phyloP scores from a whole-genome alignment of 495 filamentous ascomycete genomes.

The Parmelia sp. region DNA sequence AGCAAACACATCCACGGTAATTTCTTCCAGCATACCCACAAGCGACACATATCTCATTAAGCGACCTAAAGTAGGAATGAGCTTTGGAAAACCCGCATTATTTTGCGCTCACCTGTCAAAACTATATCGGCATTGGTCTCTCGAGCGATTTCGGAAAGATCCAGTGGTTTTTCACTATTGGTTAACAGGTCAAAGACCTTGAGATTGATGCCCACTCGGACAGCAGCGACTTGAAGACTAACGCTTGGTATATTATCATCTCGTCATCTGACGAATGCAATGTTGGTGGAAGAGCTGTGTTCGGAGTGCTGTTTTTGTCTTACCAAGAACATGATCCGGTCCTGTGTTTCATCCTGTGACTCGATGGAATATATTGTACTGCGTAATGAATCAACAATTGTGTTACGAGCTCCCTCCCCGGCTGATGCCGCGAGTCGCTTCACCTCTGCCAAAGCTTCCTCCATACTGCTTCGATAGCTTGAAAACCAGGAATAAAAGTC shows the following conservation, averaged over 20 bases:
- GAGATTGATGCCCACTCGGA: neutral
- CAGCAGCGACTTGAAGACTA: slow-evolving; percentile 1
- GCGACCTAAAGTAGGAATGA: neutral
- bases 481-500: neutral
- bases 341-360: neutral
- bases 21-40: neutral
- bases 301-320: neutral
- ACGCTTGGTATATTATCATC: neutral
- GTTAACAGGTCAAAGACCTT: slow-evolving; percentile 1
- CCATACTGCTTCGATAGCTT: neutral
- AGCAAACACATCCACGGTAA: neutral
- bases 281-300: neutral
- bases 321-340: neutral
- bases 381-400: neutral
- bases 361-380: neutral
- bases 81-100: neutral
- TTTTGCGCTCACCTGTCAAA: neutral
- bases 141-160: neutral
- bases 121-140: slow-evolving; percentile 3
- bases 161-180: neutral
- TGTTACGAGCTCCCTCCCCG: neutral
- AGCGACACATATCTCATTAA: neutral
- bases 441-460: slow-evolving; percentile 2
- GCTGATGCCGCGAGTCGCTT: neutral
- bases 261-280: neutral